Evolutionary conservation across 805 yeast species (phyloP).

Genomic region (Hanseniaspora occidentalis): DNA sequence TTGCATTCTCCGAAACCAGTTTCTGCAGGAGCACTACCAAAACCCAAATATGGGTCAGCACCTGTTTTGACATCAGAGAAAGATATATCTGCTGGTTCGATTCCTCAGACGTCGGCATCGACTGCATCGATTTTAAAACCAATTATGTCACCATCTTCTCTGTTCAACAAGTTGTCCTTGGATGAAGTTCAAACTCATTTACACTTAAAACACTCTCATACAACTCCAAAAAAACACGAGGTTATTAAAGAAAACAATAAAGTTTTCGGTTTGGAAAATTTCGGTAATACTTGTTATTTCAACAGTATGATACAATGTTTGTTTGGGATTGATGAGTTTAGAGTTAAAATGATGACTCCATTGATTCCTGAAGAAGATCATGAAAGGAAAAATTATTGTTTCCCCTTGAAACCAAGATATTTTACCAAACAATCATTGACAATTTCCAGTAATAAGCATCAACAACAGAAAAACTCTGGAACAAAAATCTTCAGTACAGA

Average conservation of each 20-base stretch:
- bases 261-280: slow-evolving; percentile 71
- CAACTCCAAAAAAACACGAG: too few species aligned
- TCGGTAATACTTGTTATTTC: slow-evolving; percentile 89
- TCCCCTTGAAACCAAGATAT: slow-evolving; percentile 27
- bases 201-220: too few species aligned
- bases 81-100: too few species aligned
- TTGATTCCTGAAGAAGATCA: slow-evolving; percentile 27
- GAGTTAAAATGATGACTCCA: slow-evolving; percentile 39
- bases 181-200: too few species aligned
- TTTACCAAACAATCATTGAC: slow-evolving; percentile 12
- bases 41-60: too few species aligned
- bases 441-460: not conserved
- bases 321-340: slow-evolving; percentile 59
- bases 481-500: slow-evolving; percentile 4
- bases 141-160: too few species aligned
- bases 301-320: slow-evolving; percentile 86
- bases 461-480: not conserved
- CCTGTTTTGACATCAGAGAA: too few species aligned
- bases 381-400: slow-evolving; percentile 27
- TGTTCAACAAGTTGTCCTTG: too few species aligned
- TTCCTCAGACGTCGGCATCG: too few species aligned
- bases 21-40: too few species aligned
- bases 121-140: too few species aligned
- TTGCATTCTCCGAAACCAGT: too few species aligned
- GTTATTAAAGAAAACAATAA: slow-evolving; percentile 24